Percentiles rank a stretch among this genome's conserved stretches.
phyloP scores from a whole-genome alignment of 805 yeast genomes.

The Candida mattraensis region DNA sequence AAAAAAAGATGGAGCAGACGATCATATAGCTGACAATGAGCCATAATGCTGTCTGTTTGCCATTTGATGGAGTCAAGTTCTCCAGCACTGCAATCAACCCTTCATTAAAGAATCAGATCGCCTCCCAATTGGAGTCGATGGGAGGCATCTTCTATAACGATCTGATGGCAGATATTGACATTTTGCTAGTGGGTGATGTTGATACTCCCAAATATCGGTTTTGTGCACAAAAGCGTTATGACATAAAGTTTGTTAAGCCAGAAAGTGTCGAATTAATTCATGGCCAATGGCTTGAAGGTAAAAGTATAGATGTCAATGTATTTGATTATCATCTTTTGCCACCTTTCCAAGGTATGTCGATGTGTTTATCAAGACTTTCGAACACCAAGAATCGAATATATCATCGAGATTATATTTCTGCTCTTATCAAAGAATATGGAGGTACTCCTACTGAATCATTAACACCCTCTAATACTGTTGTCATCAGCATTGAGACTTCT shows the following conservation, averaged over 20 bases:
- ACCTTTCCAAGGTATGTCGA: constrained; percentile 43
- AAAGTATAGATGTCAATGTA: constrained; percentile 6
- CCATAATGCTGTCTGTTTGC: constrained; percentile 20
- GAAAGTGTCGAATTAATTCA: constrained; percentile 45
- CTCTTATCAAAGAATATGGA: constrained; percentile 42
- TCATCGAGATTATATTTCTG: constrained; percentile 34
- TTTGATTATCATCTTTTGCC: constrained; percentile 33
- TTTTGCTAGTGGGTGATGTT: constrained; percentile 58
- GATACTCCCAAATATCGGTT: constrained; percentile 56
- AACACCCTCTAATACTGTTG: constrained; percentile 41
- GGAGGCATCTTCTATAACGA: constrained; percentile 62
- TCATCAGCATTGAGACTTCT: constrained; percentile 48
- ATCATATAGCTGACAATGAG: no score
- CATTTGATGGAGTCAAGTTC: constrained; percentile 49
- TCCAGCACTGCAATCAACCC: constrained; percentile 56
- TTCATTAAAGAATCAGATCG: constrained; percentile 41
- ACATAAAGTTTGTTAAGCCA: constrained; percentile 55
- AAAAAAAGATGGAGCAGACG: no score
- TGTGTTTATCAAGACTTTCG: constrained; percentile 45
- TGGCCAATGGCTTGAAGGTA: constrained; percentile 54
- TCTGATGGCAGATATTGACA: constrained; percentile 59
- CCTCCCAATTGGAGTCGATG: constrained; percentile 46
- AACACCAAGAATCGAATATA: constrained; percentile 22
- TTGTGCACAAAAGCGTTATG: constrained; percentile 51
- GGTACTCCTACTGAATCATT: constrained; percentile 54